Base-by-base conservation (phyloP, 2,329 filamentous ascomycete genomes). In the Epichloe baconii region DNA sequence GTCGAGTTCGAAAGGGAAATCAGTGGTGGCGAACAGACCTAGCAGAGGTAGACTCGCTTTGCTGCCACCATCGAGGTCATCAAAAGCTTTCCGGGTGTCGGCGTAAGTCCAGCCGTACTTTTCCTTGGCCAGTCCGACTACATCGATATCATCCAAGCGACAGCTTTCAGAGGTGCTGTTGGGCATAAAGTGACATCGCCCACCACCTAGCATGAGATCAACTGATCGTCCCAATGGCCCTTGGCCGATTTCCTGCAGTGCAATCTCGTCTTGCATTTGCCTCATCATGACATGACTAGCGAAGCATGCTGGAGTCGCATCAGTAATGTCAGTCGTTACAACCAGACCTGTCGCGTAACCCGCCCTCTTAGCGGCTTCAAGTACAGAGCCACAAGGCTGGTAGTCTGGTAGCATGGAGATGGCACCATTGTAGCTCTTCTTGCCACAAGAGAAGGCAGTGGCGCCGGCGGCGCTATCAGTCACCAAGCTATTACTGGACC, bases 401-500 rank as follows among this genome's bases (percentile, higher is more conserved):
- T 86, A 81, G 66, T 94, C 84, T 0, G 90, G 90, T 15, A 94
- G 75, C 50, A 95, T 85, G 10, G 88, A 86, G 59, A 98, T 97
- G 58, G 93, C 93, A 46, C 89, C 89, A 63, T 98, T 98, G 72
- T 98, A 98, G 66, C 85, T 95, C 79, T 98, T 98, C 63, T 76
- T 71, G 19, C 82, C 91, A 62, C 93, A 98, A 3, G 88, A 89
- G 66, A 98, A 98, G 1, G 93, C 93, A 0, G 93, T 98, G 3
- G 93, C 93, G 38, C 93, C 93, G n/a, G 93, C 93, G 5, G 93
- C 93, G 53, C 87, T 95, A 68, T 98, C 93, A 1, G 93, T 98
- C 49, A 98, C 85, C 54, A 97, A 73, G 52, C 85, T 91, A 62
- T 79, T 88, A 58, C 80, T 83, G 49, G 88, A 95, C 52, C 89